phyloP scores from a whole-genome alignment of 768 basidiomycete genomes.

The Mycena pura region DNA sequence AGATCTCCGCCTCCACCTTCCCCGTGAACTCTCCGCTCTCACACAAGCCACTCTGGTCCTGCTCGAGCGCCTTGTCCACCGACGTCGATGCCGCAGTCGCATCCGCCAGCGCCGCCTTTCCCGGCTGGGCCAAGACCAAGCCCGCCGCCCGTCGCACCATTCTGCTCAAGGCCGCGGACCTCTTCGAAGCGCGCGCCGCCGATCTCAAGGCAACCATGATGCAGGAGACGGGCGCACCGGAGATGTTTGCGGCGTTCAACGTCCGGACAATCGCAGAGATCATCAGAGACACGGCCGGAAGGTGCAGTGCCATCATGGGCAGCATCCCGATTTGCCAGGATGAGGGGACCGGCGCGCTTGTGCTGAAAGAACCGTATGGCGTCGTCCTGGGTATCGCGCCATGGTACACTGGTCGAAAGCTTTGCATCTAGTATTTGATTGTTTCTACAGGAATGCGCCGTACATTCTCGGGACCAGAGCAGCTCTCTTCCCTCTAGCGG shows the following conservation, averaged over 20 bases:
- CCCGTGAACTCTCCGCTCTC: constrained; percentile 19
- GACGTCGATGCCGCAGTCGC: constrained; percentile 19
- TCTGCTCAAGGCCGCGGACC: constrained; percentile 27
- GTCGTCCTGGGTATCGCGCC: constrained; percentile 25
- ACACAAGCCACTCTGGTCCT: constrained; percentile 14
- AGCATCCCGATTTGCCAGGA: constrained; percentile 16
- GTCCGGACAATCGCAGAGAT: constrained; percentile 5
- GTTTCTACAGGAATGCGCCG: constrained; percentile 21
- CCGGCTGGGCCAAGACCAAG: constrained; percentile 23
- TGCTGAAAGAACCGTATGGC: constrained; percentile 26
- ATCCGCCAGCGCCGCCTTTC: constrained; percentile 21
- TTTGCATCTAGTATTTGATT: not conserved
- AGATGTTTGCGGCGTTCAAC: constrained; percentile 9
- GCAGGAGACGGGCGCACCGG: constrained; percentile 15
- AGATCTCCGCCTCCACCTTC: constrained; percentile 12
- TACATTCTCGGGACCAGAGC: constrained; percentile 20
- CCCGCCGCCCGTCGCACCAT: constrained; percentile 19
- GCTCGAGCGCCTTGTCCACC: constrained; percentile 12
- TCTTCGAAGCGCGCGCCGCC: constrained; percentile 8
- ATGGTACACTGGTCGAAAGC: constrained; percentile 4
- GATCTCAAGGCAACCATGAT: constrained; percentile 12
- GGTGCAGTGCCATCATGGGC: constrained; percentile 16
- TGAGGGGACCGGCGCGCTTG: constrained; percentile 12
- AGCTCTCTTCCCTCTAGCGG: constrained; percentile 17
- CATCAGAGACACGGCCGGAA: constrained; percentile 20